Evolutionary conservation across 176 grass and related monocot genomes (phyloP).

Genomic region (Eleusine coracana): DNA sequence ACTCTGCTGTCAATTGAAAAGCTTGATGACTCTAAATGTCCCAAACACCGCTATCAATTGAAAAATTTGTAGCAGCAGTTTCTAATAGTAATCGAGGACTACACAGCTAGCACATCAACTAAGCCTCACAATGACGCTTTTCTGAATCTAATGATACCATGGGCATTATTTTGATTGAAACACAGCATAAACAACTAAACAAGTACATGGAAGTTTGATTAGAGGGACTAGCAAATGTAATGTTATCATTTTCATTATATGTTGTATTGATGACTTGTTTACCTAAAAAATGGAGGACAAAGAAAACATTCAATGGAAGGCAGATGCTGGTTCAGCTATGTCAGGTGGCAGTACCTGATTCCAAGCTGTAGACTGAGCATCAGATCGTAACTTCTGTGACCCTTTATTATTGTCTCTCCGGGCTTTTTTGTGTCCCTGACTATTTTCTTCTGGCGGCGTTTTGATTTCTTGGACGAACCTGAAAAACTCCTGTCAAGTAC

Average conservation of each 20-base stretch:
- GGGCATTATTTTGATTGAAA: not conserved
- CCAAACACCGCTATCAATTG: not conserved
- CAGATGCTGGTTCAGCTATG: not conserved
- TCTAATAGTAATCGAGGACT: not conserved
- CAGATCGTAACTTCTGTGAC: constrained; percentile 95
- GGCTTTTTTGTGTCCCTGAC: constrained; percentile 85
- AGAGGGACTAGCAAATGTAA: not conserved
- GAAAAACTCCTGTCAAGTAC: constrained; percentile 70
- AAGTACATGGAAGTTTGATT: not conserved
- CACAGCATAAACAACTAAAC: constrained; percentile 6
- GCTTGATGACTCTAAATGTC: constrained; percentile 10
- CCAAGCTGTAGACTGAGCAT: constrained; percentile 98
- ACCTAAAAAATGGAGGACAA: not conserved
- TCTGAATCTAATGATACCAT: not conserved
- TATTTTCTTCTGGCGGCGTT: constrained; percentile 69
- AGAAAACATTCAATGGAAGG: not conserved
- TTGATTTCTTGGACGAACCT: constrained; percentile 74
- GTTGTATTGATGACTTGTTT: not conserved
- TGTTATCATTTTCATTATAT: not conserved
- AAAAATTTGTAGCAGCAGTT: not conserved
- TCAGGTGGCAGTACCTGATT: constrained; percentile 68
- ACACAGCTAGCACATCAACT: not conserved
- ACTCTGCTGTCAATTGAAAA: constrained; percentile 1
- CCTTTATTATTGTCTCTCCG: constrained; percentile 92
- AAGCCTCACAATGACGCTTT: constrained; percentile 8